These are phyloP conservation scores for Penicillium brasilianum DNA, from an alignment of 2,329 filamentous ascomycete genomes.

Conservation along the genomic window DNA sequence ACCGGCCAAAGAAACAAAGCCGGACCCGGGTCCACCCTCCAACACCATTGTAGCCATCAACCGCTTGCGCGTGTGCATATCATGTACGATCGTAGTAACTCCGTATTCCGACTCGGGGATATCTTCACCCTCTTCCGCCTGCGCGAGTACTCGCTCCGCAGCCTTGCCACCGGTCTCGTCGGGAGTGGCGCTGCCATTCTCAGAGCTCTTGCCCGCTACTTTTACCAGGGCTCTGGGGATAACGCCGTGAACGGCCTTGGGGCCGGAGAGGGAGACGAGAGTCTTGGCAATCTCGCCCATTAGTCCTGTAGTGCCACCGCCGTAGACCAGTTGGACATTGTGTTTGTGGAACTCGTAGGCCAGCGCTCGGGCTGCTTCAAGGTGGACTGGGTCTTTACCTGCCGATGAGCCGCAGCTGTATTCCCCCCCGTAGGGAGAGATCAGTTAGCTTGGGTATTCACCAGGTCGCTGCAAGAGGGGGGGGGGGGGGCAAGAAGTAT, in stretches of 20 bases:
- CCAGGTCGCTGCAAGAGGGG: not conserved
- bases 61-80: conserved; percentile 96
- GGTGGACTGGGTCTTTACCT: conserved; percentile 74
- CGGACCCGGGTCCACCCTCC: conserved; percentile 77
- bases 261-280: conserved; percentile 80
- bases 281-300: conserved; percentile 95
- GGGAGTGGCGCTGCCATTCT: conserved; percentile 24
- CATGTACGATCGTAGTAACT: conserved; percentile 81
- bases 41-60: conserved; percentile 91
- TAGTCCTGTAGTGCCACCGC: conserved; percentile 88
- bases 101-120: conserved; percentile 66
- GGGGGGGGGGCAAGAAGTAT: not conserved
- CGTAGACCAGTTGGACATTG: conserved; percentile 86
- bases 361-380: conserved; percentile 77
- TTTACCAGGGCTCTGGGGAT: conserved; percentile 85
- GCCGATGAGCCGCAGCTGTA: conserved; percentile 77
- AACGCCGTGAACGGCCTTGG: conserved; percentile 84
- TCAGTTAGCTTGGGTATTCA: conserved; percentile 11
- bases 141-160: conserved; percentile 64
- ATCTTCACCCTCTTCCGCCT: conserved; percentile 40
- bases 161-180: conserved; percentile 38
- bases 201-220: conserved; percentile 60
- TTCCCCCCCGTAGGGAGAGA: not conserved
- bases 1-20: conserved; percentile 86
- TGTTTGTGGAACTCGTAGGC: conserved; percentile 74